Conservation (phyloP, 495 filamentous ascomycete genomes). For the Aspergillus sclerotiicarbonarius region DNA sequence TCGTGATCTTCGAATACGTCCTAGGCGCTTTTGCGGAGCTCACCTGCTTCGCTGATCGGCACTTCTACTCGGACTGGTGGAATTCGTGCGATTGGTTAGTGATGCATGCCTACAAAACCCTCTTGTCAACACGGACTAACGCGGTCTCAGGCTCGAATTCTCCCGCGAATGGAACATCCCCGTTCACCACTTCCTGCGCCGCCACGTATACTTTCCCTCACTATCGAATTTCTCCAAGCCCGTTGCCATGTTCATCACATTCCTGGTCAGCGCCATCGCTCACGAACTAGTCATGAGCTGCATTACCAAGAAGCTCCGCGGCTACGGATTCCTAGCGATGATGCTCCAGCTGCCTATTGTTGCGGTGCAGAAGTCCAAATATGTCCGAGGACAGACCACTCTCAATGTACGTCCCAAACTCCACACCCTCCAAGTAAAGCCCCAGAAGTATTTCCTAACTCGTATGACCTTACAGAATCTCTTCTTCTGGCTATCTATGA, state of each 20-base stretch:
- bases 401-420: conserved; percentile 58
- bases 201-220: conserved; percentile 88
- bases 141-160: conserved; percentile 75
- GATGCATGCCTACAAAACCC: neutral
- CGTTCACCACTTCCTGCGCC: conserved; percentile 94
- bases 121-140: neutral
- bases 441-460: neutral
- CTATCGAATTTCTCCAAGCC: conserved; percentile 70
- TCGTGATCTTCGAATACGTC: conserved; percentile 96
- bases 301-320: conserved; percentile 94
- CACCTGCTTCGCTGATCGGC: conserved; percentile 88
- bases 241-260: conserved; percentile 85
- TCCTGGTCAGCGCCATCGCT: conserved; percentile 81
- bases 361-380: conserved; percentile 77
- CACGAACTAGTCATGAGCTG: conserved; percentile 98
- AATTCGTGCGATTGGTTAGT: conserved; percentile 56
- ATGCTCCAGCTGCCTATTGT: conserved; percentile 97
- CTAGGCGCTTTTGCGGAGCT: conserved; percentile 92
- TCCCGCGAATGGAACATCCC: conserved; percentile 97
- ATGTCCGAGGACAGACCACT: conserved; percentile 67
- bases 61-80: conserved; percentile 99
- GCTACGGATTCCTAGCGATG: conserved; percentile 90
- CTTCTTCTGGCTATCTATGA: conserved; percentile 95
- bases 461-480: conserved; percentile 55
- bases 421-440: neutral